A percentile compares a stretch with the other conserved stretches of the same genome.
These are phyloP conservation scores for Scutellaria galericulata DNA, from an alignment of 257 asterid species.

Conservation along the genomic window DNA sequence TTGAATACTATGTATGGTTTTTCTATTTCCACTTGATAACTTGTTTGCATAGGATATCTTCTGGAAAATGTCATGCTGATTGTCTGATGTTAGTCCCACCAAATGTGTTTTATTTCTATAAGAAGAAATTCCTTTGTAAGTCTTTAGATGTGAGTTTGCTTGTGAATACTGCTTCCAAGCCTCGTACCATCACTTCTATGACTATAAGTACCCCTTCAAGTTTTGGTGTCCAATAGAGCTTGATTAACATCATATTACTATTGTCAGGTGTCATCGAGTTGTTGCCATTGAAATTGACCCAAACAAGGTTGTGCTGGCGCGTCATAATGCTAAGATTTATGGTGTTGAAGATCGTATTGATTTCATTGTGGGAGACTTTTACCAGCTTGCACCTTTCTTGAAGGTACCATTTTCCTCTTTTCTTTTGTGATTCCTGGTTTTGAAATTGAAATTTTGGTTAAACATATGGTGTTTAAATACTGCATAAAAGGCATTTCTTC, in stretches of 20 bases:
- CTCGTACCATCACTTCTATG: too few relatives aligned
- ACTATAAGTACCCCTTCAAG: background rate
- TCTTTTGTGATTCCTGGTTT: background rate
- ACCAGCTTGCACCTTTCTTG: constrained; percentile 77
- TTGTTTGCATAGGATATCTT: background rate
- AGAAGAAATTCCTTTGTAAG: background rate
- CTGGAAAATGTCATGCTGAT: background rate
- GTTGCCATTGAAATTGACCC: constrained; percentile 90
- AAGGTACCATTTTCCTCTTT: constrained; percentile 51
- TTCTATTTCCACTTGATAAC: too few relatives aligned
- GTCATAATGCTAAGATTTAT: constrained; percentile 77
- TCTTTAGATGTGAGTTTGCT: background rate
- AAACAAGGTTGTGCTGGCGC: constrained; percentile 58
- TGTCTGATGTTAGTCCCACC: background rate
- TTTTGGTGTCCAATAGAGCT: constrained; percentile 9
- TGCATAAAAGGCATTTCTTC: too few relatives aligned
- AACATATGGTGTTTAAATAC: background rate
- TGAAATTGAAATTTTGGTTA: background rate
- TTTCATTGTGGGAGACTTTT: constrained; percentile 82
- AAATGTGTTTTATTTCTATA: background rate
- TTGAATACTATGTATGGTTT: background rate
- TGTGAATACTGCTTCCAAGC: background rate
- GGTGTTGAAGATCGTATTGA: constrained; percentile 84
- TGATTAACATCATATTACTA: constrained; percentile 31
- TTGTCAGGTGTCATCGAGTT: constrained; percentile 67